Evolutionary conservation across 352 stramenopile genomes (phyloP), one percentile per base, ranked within the genome.

Genomic region (Thraustotheca clavata): DNA sequence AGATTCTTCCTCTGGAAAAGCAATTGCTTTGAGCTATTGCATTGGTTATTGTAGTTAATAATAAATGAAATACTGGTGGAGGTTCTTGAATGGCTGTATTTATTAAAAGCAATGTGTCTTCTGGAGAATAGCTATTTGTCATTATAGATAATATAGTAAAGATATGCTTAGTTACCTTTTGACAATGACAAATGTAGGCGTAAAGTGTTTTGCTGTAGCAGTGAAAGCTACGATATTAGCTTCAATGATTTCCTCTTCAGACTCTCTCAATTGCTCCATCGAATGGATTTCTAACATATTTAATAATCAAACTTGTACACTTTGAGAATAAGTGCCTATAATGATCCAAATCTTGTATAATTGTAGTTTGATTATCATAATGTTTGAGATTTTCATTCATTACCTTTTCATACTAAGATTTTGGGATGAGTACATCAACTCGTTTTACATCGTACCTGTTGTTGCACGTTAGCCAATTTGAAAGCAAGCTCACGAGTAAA

Each of bases 351-450:
- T 49, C 54, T 60, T 40, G 26, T 46, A 7, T 11, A 27, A 4
- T 5, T n/a, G 39, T 24, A 2, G n/a, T n/a, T n/a, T n/a, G n/a
- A n/a, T n/a, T n/a, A n/a, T n/a, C n/a, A n/a, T n/a, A n/a, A n/a
- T n/a, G n/a, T n/a, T n/a, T n/a, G n/a, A n/a, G n/a, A n/a, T n/a
- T n/a, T n/a, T n/a, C n/a, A n/a, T n/a, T n/a, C n/a, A n/a, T n/a
- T 16, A 60, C 50, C 50, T 60, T 60, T 50, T 33, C 14, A 60
- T 49, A 60, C 50, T 60, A 60, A 5, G n/a, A n/a, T n/a, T n/a
- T n/a, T n/a, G n/a, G n/a, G n/a, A n/a, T n/a, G n/a, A n/a, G n/a
- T n/a, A n/a, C n/a, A n/a, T n/a, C n/a, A n/a, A n/a, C n/a, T n/a
- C n/a, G n/a, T n/a, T n/a, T n/a, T n/a, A n/a, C n/a, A n/a, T n/a